Base-by-base conservation (phyloP, 768 basidiomycete genomes). In the Pleurotus ostreatus region DNA sequence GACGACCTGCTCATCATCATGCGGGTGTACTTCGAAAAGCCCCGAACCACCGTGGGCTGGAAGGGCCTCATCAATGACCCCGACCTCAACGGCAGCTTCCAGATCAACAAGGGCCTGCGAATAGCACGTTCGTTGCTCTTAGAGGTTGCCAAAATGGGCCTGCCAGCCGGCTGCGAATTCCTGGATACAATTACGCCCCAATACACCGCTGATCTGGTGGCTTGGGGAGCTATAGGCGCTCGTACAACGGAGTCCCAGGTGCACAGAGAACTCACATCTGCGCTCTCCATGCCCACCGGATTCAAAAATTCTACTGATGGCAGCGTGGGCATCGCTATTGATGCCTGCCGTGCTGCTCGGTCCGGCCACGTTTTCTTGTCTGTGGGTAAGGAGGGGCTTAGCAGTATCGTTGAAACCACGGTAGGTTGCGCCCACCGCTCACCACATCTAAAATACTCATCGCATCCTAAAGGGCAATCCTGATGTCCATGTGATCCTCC, bases 261-360 rank as follows among this genome's bases (percentile, higher is more conserved):
- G 6, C 97, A 98, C 67, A 87, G 97, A 57, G 97, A 98, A 71
- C 87, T 98, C 45, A 94, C 94, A 4, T 94, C 90, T 3, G 96
- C 95, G 66, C 88, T 92, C 22, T 97, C 95, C 51, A 98, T 97
- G 86, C 95, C 97, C 18, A 93, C 98, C 61, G 92, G 94, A 7
- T 99, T 99, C 86, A 99, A 99, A 74, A 99, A 99, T 69, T 96
- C 97, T 54, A 99, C 97, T 2, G 96, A 98, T 70, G 97, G 97
- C 55, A 85, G 84, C 57, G 86, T 98, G 48, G 74, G 82, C 0
- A 92, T 98, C 37, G 96, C 96, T 2, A 89, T 98, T 55, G 97
- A 99, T 70, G 97, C 96, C 13, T 98, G 98, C 95, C 83, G 94
- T 37, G 92, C 96, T 13, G 95, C 97, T 15, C 82, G 85, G 57